Conservation (phyloP, 2,329 filamentous ascomycete genomes). For the Phyllosticta paracitricarpa region DNA sequence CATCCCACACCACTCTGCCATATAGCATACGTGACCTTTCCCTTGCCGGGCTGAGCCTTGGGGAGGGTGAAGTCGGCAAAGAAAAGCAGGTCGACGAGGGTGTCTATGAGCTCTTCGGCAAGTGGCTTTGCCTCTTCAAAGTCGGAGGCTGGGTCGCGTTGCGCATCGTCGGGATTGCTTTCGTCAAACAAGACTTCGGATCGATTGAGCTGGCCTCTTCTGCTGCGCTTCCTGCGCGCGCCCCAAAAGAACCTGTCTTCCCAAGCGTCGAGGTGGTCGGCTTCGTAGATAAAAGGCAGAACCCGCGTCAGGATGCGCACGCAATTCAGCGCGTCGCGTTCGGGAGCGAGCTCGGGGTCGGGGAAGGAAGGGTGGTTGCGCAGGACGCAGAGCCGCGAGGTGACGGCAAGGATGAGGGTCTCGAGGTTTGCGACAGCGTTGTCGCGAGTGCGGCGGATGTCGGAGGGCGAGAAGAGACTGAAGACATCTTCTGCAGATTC, state of each 20-base stretch:
- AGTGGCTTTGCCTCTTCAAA: conserved; percentile 78
- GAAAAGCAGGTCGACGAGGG: conserved; percentile 80
- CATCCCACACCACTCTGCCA: conserved; percentile 98
- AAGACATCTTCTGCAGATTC: conserved; percentile 95
- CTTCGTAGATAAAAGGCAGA: conserved; percentile 85
- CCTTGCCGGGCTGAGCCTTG: conserved; percentile 56
- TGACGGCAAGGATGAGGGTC: conserved; percentile 73
- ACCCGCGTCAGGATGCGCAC: conserved; percentile 82
- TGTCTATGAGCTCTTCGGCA: conserved; percentile 87
- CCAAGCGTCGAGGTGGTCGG: conserved; percentile 72
- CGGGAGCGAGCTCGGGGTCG: conserved; percentile 69
- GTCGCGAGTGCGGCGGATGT: conserved; percentile 78
- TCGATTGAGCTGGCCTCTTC: conserved; percentile 36
- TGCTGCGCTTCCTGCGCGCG: conserved; percentile 52
- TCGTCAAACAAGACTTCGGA: conserved; percentile 79
- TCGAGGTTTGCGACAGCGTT: conserved; percentile 78
- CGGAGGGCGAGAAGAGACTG: conserved; percentile 75
- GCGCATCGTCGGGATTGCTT: conserved; percentile 43
- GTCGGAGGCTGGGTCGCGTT: conserved; percentile 43
- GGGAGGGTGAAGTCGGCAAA: conserved; percentile 84
- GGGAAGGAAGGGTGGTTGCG: conserved; percentile 88
- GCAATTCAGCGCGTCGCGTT: conserved; percentile 88
- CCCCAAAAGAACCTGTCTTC: conserved; percentile 93
- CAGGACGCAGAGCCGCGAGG: conserved; percentile 70
- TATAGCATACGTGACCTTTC: conserved; percentile 83